Base-by-base conservation (phyloP, 495 filamentous ascomycete species). In the Aspergillus wentii region DNA sequence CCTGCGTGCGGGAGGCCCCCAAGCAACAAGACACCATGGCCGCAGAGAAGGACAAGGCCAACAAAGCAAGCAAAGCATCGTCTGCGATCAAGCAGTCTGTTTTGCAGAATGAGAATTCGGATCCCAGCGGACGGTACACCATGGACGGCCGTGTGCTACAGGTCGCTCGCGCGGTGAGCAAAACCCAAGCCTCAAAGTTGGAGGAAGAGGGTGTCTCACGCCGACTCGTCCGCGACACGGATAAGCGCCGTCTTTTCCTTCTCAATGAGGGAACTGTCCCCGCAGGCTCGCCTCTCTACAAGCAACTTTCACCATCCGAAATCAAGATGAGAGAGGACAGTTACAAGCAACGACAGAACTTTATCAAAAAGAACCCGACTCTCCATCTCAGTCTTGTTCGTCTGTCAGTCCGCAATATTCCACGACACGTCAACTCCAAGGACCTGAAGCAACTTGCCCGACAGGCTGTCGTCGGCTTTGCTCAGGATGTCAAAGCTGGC, bases 371-470 rank as follows among this genome's bases (percentile, higher is more conserved):
- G 53, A 96, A 97, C 59, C 92, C 94, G 0, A 79, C 79, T 21
- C 75, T 99, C 10, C 87, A 97, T 59, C 67, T 99, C 33, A 89
- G 83, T 52, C 70, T 99, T 14, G 95, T 89, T 8, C 87, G 92
- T 44, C 79, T 99, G n/a, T 86, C 89, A 0, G 69, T 99, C 33
- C 88, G 92, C 43, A 99, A 99, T 52, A 75, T 99, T 16, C 94
- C 92, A 6, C 79, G 82, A 38, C 81, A 81, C 54, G 69, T 94
- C 46, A 83, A 76, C 18, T 87, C 86, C 10, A 97, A 95, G 64
- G 85, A 85, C 35, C 72, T 99, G 26, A 99, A 99, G 55, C 81
- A 82, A 1, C 75, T 99, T 10, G 94, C 92, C 9, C 79, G 94
- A 29, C 72, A 88, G 56, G 94, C 86, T 20, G 81, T 94, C 33